Evolutionary conservation across 139 green algal species (phyloP), one percentile per base, ranked within the genome.

Genomic region (Astrephomene gubernaculifera): DNA sequence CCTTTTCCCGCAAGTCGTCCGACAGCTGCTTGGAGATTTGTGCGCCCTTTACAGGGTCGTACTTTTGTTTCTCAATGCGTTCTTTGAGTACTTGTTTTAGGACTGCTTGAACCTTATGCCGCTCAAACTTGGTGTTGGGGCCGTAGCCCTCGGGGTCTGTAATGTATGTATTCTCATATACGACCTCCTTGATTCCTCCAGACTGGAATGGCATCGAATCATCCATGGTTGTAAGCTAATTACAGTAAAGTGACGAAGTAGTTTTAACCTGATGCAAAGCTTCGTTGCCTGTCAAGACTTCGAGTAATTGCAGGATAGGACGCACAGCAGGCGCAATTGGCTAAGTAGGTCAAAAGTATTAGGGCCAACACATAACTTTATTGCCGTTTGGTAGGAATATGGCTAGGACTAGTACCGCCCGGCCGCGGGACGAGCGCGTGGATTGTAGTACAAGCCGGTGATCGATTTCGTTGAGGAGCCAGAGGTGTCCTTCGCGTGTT

Each of bases 161-260:
- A 67, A 96, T 95, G 85, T 94, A 98, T 1, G 92, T 97, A 82
- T 98, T 98, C 82, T 97, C 94, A 35, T 95, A 96, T 0, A 95
- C 86, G 14, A 93, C 75, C 57, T 96, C 93, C 79, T 91, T 93
- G 31, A 94, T 81, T 6, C 74, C 82, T 35, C 83, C 82, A 7
- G 68, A 76, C 78, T 84, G 78, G 68, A 89, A 89, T n/a, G 76
- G 85, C 75, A 83, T 67, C 8, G 74, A 82, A 65, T 89, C 76
- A n/a, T 89, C 85, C 85, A 89, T 88, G 41, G 22, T 36, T 2
- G 1, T 25, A 17, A 54, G 7, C 12, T n/a, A n/a, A n/a, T n/a
- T 75, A 38, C 22, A 35, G 1, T 73, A 33, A 54, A 38, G 36
- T 21, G 25, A 22, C 10, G 33, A n/a, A 24, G 36, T 75, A n/a